Evolutionary conservation across 2,329 filamentous ascomycete species (phyloP), one percentile per base, ranked within the genome.

Genomic region (Diaporthe citriasiana): DNA sequence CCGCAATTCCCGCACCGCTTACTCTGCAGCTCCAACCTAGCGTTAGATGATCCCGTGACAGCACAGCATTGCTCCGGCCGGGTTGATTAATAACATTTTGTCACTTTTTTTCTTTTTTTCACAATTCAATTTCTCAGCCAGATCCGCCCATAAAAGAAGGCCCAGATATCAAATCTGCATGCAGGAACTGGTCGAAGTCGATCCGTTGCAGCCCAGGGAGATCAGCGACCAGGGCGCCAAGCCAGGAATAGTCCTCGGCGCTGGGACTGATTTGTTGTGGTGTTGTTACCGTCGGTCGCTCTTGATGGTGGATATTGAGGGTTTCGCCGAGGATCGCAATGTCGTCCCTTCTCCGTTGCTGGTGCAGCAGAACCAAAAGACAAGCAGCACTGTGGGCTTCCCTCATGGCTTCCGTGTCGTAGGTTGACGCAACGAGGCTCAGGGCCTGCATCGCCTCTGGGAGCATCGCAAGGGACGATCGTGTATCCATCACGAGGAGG

Each of bases 361-460:
- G 86, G 53, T 90, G 88, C 56, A 90, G 80, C 0, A 87, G 79
- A 15, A 90, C 84, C 22, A 91, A 83, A 33, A 90, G 79, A 17
- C 87, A 88, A 0, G 89, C 89, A 0, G 88, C 89, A 19, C 85
- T 87, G 25, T 89, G 81, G 0, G 88, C 89, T 76, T 91, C 89
- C 8, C 85, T 85, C 75, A 88, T 87, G 1, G 84, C 84, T 17
- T 82, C 81, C 0, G 85, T 89, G 27, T 86, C 82, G 74, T 87
- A 89, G 0, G 83, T 82, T 0, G 79, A 78, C 0, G 83, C 80
- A 0, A 88, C 83, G 22, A 84, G 80, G 27, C 81, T 80, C 0
- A 89, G 80, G 3, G 84, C 85, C 71, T 81, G 82, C 86, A 91
- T 87, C 0, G 88, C 89, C 30, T 88, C 85, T 3, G 82, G 81